Evolutionary conservation across 768 basidiomycete genomes (phyloP).

Genomic region (Podaxis sp.): DNA sequence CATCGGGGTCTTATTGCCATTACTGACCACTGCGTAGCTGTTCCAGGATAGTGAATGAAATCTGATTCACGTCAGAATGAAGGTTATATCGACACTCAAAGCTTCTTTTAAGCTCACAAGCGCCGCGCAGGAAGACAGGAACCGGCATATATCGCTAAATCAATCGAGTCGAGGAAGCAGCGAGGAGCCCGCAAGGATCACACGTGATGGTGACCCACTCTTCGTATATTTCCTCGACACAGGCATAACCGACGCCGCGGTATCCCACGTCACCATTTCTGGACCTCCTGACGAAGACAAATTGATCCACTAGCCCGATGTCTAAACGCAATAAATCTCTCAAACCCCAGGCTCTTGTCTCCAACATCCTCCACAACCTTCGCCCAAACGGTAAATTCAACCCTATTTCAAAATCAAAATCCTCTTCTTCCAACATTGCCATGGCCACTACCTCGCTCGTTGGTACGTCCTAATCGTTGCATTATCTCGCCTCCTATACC

Average conservation of each 20-base stretch:
- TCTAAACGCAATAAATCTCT: slow-evolving; percentile 7
- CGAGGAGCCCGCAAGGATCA: slow-evolving; percentile 1
- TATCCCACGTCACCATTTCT: slow-evolving; percentile 6
- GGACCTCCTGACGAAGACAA: background rate
- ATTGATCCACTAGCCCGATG: slow-evolving; percentile 7
- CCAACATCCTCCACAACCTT: slow-evolving; percentile 13
- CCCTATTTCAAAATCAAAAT: slow-evolving; percentile 1
- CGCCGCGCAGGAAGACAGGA: background rate
- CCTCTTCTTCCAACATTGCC: background rate
- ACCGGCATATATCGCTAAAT: background rate
- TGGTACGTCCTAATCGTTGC: background rate
- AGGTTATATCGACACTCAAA: background rate
- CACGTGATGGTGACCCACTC: slow-evolving; percentile 6
- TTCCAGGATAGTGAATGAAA: too few species aligned
- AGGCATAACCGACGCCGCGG: background rate
- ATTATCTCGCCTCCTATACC: background rate
- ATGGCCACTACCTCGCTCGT: slow-evolving; percentile 11
- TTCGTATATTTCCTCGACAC: slow-evolving; percentile 7
- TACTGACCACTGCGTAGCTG: background rate
- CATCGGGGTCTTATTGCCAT: background rate
- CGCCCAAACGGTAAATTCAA: slow-evolving; percentile 8
- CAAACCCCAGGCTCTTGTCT: slow-evolving; percentile 11
- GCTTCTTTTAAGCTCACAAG: background rate
- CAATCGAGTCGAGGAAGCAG: background rate
- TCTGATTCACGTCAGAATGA: background rate